Percentiles rank a stretch among this genome's conserved stretches.
phyloP scores from a whole-genome alignment of 2,329 filamentous ascomycete genomes.

The Bipolaris oryzae region DNA sequence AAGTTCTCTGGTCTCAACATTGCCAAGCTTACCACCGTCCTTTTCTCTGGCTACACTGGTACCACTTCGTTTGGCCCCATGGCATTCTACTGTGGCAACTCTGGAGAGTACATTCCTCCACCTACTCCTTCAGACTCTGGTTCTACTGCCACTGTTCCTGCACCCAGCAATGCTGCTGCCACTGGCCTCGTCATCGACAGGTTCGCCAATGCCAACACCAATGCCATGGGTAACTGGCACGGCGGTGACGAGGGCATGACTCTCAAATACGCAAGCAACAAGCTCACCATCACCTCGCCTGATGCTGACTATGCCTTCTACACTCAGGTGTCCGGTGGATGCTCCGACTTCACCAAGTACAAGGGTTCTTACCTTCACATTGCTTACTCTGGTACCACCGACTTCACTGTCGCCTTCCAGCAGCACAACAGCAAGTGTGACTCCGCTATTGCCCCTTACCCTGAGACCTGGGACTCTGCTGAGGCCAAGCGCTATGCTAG shows the following conservation, averaged over 20 bases:
- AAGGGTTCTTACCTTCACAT: conserved; percentile 68
- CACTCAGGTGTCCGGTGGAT: conserved; percentile 62
- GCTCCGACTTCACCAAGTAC: conserved; percentile 62
- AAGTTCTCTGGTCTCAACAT: conserved; percentile 59
- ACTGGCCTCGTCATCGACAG: conserved; percentile 65
- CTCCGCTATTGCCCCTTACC: conserved; percentile 62
- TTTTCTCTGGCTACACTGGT: conserved; percentile 56
- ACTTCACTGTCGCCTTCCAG: conserved; percentile 69
- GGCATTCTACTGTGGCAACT: conserved; percentile 63
- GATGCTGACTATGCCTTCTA: conserved; percentile 68
- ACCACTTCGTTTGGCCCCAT: conserved; percentile 62
- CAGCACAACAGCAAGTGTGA: conserved; percentile 70
- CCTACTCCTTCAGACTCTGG: conserved; percentile 50
- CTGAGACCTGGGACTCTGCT: conserved; percentile 71
- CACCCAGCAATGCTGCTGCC: conserved; percentile 55
- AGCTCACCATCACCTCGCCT: conserved; percentile 62
- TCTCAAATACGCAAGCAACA: conserved; percentile 58
- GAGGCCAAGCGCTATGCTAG: conserved; percentile 66
- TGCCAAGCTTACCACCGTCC: conserved; percentile 59
- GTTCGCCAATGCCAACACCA: conserved; percentile 60
- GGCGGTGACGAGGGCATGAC: conserved; percentile 66
- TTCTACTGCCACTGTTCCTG: conserved; percentile 57
- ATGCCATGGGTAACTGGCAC: conserved; percentile 69
- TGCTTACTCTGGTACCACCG: conserved; percentile 65
- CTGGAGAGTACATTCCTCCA: conserved; percentile 58